Percentiles rank a stretch among this genome's conserved stretches.
phyloP scores from a whole-genome alignment of 352 stramenopile species.

The Plasmopara muralis region DNA sequence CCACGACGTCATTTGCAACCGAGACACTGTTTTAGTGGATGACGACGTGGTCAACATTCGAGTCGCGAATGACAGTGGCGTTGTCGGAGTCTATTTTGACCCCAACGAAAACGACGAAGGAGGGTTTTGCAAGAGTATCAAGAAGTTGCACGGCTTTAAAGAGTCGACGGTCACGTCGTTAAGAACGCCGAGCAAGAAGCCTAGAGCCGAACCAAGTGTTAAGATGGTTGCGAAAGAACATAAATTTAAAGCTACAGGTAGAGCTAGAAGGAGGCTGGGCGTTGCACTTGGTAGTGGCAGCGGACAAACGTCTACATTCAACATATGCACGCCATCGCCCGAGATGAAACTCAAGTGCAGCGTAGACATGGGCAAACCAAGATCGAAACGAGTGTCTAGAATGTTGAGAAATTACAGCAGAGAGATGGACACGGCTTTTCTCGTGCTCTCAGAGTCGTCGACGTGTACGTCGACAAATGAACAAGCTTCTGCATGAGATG shows the following conservation, averaged over 20 bases:
- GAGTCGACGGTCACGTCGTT: constrained; percentile 6
- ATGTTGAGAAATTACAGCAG: constrained; percentile 36
- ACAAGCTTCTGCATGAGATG: constrained; percentile 11
- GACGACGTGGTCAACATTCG: constrained; percentile 72
- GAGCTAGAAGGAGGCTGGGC: constrained; percentile 19
- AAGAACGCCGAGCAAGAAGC: constrained; percentile 23
- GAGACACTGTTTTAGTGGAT: constrained; percentile 73
- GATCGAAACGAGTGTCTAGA: constrained; percentile 52
- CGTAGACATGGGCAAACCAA: constrained; percentile 66
- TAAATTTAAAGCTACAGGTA: constrained; percentile 25
- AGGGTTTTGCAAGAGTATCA: constrained; percentile 42
- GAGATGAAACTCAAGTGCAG: constrained; percentile 75
- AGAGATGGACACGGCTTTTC: constrained; percentile 52
- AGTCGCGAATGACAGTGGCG: constrained; percentile 66
- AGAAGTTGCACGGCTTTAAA: constrained; percentile 8
- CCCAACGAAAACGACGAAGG: constrained; percentile 30
- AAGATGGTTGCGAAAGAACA: constrained; percentile 32
- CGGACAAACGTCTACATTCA: constrained; percentile 37
- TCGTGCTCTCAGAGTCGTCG: constrained; percentile 20
- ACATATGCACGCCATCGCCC: constrained; percentile 70
- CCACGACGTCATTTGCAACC: constrained; percentile 33
- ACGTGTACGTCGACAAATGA: constrained; percentile 10
- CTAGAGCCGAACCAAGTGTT: constrained; percentile 10
- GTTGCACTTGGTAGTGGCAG: constrained; percentile 8
- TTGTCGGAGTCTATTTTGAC: constrained; percentile 69